A percentile compares a stretch with the other conserved stretches of the same genome.
phyloP scores from a whole-genome alignment of 805 yeast genomes.

The Yarrowia deformans region DNA sequence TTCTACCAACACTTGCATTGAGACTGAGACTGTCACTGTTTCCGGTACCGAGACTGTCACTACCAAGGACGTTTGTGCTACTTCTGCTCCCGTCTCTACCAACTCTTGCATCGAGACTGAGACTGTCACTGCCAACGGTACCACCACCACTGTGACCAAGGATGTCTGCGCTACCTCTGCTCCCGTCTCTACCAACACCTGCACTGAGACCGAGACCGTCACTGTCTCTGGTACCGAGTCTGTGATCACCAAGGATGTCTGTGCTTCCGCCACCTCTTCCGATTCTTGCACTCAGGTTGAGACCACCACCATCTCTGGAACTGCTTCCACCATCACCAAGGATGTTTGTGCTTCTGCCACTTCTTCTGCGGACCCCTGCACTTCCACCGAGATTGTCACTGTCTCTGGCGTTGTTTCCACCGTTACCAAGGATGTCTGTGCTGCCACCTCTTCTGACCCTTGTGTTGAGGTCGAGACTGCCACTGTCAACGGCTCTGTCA shows the following conservation, averaged over 20 bases:
- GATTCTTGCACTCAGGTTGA: not conserved
- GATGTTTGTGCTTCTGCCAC: not conserved
- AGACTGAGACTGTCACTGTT: not conserved
- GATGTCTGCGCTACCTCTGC: constrained; percentile 3
- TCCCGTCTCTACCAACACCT: not conserved
- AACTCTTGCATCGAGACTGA: not conserved
- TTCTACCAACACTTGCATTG: constrained; percentile 1
- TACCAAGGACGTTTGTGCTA: constrained; percentile 3
- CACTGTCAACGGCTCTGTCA: not conserved
- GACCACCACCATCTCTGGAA: not conserved
- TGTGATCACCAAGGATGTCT: constrained; percentile 1
- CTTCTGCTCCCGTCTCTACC: not conserved
- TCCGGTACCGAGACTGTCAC: not conserved
- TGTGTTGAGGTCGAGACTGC: not conserved
- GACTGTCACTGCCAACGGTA: not conserved
- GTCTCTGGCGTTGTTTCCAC: not conserved
- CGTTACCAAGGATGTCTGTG: not conserved
- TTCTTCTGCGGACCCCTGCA: not conserved
- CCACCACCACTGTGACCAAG: not conserved
- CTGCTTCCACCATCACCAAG: not conserved
- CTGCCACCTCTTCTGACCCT: not conserved
- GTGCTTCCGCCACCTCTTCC: not conserved
- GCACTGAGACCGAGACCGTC: not conserved
- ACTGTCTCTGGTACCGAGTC: not conserved
- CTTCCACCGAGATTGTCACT: not conserved